Base-by-base conservation (phyloP, 2,329 filamentous ascomycete genomes). In the Leptographium radiaticola region DNA sequence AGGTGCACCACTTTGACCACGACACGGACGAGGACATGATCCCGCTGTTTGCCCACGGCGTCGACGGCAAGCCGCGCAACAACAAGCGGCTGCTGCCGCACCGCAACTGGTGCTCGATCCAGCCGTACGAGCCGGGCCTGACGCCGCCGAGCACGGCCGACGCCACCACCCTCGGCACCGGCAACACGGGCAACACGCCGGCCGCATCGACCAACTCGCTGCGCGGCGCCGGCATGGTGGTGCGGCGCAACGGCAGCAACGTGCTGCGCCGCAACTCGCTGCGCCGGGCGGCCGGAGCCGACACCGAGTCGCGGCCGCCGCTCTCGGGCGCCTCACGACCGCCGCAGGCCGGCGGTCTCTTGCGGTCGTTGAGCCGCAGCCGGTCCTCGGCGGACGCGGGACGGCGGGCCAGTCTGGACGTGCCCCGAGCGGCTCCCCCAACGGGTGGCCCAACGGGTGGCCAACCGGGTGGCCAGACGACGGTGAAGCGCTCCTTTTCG, bases 1-100 rank as follows among this genome's bases (percentile, higher is more conserved):
- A 85, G 67, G 67, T 86, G 2, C 82, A 86, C 60, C 81, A 86
- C 61, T 80, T 86, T 54, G 81, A 86, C 66, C 75, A 76, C 56
- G 74, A 90, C 54, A 98, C 93, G 0, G 88, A 97, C 55, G 93
- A 98, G 68, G 83, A 88, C 67, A 94, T 98, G 87, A 93, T 97
- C 45, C 89, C 91, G 0, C 82, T 98, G 57, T 98, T 98, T 66
- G 80, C 77, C 1, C 82, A 89, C 55, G 93, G 94, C 59, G 88
- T 96, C 1, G 89, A 96, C 62, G 87, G 88, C 43, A 94, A 89
- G 67, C 76, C 83, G 20, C 80, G 93, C 57, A 97, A 95, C 68
- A 98, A 98, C 67, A 94, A 89, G 63, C 83, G 84, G 56, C 74
- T 98, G 2, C 74, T 97, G 11, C 90, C 90, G 20, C 85, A 93